Evolutionary conservation across 257 asterid genomes (phyloP).

Genomic region (Forsythia suspensa): DNA sequence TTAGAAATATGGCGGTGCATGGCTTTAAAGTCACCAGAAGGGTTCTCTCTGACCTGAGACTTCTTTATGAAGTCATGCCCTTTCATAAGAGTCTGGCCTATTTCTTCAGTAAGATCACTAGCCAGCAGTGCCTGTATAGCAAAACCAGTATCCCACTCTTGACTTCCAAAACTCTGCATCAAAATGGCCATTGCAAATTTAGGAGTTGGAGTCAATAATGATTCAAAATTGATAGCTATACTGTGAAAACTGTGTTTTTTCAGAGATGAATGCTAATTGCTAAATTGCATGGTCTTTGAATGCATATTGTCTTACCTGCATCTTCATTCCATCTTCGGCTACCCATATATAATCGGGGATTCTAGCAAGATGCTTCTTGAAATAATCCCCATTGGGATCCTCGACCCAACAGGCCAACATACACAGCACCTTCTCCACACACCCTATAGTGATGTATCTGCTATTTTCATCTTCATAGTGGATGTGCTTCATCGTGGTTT

Average conservation of each 20-base stretch:
- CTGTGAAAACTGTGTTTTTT: not conserved
- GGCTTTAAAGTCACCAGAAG: constrained; percentile 75
- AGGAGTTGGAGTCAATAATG: not conserved
- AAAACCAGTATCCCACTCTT: constrained; percentile 86
- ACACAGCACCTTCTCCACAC: constrained; percentile 34
- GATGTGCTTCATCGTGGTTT: constrained; percentile 31
- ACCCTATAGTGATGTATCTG: constrained; percentile 34
- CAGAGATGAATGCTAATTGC: not conserved
- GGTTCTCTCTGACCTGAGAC: constrained; percentile 83
- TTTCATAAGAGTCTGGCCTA: constrained; percentile 59
- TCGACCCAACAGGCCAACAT: constrained; percentile 47
- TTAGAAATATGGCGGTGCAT: constrained; percentile 87
- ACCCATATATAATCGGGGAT: constrained; percentile 46
- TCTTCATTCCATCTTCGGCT: constrained; percentile 57
- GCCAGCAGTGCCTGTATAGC: constrained; percentile 80
- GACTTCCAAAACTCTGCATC: constrained; percentile 86
- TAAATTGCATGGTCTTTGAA: not conserved
- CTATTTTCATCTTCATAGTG: constrained; percentile 41
- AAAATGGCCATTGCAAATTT: not conserved
- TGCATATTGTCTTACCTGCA: constrained; percentile 30
- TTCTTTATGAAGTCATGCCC: constrained; percentile 77
- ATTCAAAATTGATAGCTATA: not conserved
- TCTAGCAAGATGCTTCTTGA: constrained; percentile 42
- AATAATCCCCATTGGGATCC: constrained; percentile 42
- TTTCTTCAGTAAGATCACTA: constrained; percentile 58